Conservation (phyloP, 257 asterid genomes). For the Salvia rosmarinus region DNA sequence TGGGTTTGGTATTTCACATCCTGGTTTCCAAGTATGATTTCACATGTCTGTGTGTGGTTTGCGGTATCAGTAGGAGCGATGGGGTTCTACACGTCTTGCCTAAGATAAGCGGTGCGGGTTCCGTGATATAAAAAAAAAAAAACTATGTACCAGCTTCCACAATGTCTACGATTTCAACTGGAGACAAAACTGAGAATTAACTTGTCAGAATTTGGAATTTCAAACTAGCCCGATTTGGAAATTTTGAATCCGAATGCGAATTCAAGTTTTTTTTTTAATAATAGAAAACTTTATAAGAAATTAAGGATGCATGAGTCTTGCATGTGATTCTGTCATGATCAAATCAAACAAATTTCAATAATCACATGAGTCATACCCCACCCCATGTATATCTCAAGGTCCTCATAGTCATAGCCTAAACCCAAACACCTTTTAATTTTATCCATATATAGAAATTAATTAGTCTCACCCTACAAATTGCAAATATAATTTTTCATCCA, state of each 20-base stretch:
- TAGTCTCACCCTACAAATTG: background rate
- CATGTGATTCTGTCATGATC: slow-evolving; percentile 37
- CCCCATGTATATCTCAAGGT: slow-evolving; percentile 22
- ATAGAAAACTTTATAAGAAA: background rate
- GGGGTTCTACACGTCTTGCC: too few relatives aligned
- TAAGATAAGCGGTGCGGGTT: too few relatives aligned
- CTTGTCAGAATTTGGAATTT: background rate
- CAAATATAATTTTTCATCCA: background rate
- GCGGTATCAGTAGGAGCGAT: too few relatives aligned
- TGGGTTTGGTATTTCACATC: too few relatives aligned
- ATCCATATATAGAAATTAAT: background rate
- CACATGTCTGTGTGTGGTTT: too few relatives aligned
- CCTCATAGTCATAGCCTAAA: slow-evolving; percentile 13
- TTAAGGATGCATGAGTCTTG: slow-evolving; percentile 16
- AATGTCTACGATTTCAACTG: too few relatives aligned
- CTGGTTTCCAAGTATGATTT: too few relatives aligned
- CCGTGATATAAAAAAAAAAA: too few relatives aligned
- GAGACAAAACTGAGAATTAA: background rate
- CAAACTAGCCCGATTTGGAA: background rate
- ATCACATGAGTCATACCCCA: slow-evolving; percentile 29
- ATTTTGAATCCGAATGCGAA: background rate
- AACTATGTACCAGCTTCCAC: too few relatives aligned
- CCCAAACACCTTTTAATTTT: background rate
- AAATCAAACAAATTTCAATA: slow-evolving; percentile 30
- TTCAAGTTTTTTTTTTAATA: background rate